These are phyloP conservation scores for Notholithocarpus densiflorus DNA, from an alignment of 306 rosid genomes.

Conservation along the genomic window DNA sequence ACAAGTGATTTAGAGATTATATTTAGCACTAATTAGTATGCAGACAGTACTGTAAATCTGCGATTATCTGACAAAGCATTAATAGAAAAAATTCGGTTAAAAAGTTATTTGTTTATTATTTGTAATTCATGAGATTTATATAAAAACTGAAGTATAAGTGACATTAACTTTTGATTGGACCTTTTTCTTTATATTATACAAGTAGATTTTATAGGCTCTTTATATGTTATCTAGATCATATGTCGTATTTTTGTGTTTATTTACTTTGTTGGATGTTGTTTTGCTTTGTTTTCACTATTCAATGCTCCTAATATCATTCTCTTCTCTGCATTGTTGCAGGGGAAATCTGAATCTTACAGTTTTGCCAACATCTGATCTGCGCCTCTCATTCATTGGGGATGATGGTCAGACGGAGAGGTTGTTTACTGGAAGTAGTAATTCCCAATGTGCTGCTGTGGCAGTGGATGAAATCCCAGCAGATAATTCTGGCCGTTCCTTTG, in stretches of 20 bases:
- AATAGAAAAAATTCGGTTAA: background rate
- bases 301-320: slow-evolving; percentile 18
- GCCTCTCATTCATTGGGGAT: slow-evolving; percentile 83
- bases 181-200: background rate
- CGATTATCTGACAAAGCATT: background rate
- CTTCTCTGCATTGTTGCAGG: slow-evolving; percentile 49
- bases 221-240: background rate
- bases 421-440: slow-evolving; percentile 45
- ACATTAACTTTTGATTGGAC: background rate
- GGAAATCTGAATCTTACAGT: slow-evolving; percentile 73
- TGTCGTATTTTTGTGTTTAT: background rate
- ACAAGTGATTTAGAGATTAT: background rate
- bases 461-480: slow-evolving; percentile 68
- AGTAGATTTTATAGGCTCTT: background rate
- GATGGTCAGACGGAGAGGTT: slow-evolving; percentile 66
- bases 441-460: slow-evolving; percentile 47
- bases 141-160: background rate
- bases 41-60: background rate
- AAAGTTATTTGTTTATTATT: background rate
- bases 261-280: background rate
- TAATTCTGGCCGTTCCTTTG: slow-evolving; percentile 76
- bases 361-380: slow-evolving; percentile 83
- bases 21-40: background rate
- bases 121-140: background rate
- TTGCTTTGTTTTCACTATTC: slow-evolving; percentile 8